A percentile compares a stretch with the other conserved stretches of the same genome.
Conservation (phyloP, 495 filamentous ascomycete genomes). For the Chaetomium fimeti region DNA sequence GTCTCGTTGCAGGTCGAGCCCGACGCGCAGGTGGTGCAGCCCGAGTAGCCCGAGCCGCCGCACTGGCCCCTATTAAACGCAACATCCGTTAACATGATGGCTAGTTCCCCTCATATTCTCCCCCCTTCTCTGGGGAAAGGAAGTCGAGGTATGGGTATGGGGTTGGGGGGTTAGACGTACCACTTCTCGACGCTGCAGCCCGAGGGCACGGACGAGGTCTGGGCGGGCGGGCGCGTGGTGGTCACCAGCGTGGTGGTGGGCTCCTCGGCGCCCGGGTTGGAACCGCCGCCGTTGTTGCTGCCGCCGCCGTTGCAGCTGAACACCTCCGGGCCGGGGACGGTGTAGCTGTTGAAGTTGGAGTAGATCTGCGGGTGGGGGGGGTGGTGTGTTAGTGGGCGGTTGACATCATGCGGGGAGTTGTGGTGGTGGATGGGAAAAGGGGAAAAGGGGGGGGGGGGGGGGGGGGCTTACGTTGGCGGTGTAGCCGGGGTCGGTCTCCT, state of each 20-base stretch:
- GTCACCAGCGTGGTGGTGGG: slow-evolving; percentile 22
- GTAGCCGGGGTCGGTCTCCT: slow-evolving; percentile 56
- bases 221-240: slow-evolving; percentile 8
- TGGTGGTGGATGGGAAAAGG: too few species aligned
- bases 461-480: slow-evolving; percentile 41
- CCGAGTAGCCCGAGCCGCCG: slow-evolving; percentile 37
- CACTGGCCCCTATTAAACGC: slow-evolving; percentile 39
- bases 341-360: slow-evolving; percentile 34
- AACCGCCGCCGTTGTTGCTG: slow-evolving; percentile 6
- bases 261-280: slow-evolving; percentile 1
- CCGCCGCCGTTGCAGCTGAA: slow-evolving; percentile 30
- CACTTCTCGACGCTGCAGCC: slow-evolving; percentile 35
- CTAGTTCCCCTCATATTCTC: too few species aligned
- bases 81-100: neutral
- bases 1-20: slow-evolving; percentile 30
- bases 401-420: too few species aligned
- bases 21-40: slow-evolving; percentile 34
- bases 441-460: neutral
- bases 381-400: neutral
- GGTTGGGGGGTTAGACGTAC: neutral
- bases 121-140: neutral
- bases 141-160: neutral
- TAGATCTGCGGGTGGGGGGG: slow-evolving; percentile 30
- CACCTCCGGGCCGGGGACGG: slow-evolving; percentile 32
- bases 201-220: neutral